Evolutionary conservation across 306 rosid species (phyloP), one percentile per base, ranked within the genome.

Genomic region (Prunus davidiana): DNA sequence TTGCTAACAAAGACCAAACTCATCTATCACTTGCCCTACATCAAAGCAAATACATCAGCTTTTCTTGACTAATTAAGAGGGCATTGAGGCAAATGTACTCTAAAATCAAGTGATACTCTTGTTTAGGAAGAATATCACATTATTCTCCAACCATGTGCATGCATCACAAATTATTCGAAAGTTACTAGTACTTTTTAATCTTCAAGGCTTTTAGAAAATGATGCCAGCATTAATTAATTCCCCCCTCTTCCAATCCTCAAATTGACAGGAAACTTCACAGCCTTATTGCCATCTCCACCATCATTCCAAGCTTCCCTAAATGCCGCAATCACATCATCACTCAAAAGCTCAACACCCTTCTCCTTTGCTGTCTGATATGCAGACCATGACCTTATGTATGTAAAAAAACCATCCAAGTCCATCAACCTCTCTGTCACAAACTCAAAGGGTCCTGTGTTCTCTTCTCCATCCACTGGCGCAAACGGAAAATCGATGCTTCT

Each of bases 311-410:
- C 91, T 74, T 45, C 11, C 80, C 76, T 76, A 60, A 94, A 84
- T 8, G 81, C 82, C 76, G 84, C 77, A 63, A 87, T 32, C 13
- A 86, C 77, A 66, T 75, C 89, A 8, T 79, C 79, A 1, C 67
- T 68, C 73, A 91, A 77, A 73, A 87, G 88, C 85, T 91, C 98
- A 82, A 91, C 85, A 5, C 94, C 96, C 50, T 81, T 84, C 6
- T 84, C 91, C 78, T 77, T 91, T 0, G 97, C 97, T 3, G 86
- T 86, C 73, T 91, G 95, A 81, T 94, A 94, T 2, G 96, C 89
- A 18, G 98, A 94, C 87, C 88, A 64, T 2, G 97, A 91, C 81
- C 84, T 86, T 55, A 91, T 3, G 18, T 86, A 91, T 0, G 77
- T 85, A 34, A 90, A 78, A 47, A 78, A 85, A 22, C 76, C 86